Percentiles rank a stretch among this genome's conserved stretches.
Evolutionary conservation across 176 grass and related monocot species (phyloP).

Genomic region (Echinochloa phyllopogon): DNA sequence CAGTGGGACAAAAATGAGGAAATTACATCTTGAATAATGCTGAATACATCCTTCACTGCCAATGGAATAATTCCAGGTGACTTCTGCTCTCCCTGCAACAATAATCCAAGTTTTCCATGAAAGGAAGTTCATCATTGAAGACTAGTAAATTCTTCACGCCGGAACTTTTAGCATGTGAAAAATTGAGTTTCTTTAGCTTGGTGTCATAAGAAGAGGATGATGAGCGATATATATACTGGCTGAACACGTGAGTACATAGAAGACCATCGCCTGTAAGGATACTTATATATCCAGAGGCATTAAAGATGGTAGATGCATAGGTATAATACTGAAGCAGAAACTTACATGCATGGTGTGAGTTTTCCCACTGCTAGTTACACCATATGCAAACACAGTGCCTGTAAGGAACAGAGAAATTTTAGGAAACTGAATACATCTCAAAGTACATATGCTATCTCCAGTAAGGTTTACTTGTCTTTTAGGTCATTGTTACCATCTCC

Average conservation of each 20-base stretch:
- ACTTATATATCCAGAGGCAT: no score
- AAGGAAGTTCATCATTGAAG: slow-evolving; percentile 13
- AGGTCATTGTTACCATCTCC: background rate
- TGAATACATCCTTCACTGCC: slow-evolving; percentile 98
- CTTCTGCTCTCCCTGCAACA: slow-evolving; percentile 91
- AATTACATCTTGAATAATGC: slow-evolving; percentile 98
- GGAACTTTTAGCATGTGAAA: background rate
- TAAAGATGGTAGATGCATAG: slow-evolving; percentile 23
- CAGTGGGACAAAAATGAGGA: slow-evolving; percentile 29
- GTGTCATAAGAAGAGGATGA: slow-evolving; percentile 21
- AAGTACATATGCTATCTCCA: background rate
- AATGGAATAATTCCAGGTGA: slow-evolving; percentile 97
- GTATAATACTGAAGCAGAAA: slow-evolving; percentile 19
- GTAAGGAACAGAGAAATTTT: slow-evolving; percentile 42
- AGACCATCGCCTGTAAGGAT: background rate
- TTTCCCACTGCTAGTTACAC: slow-evolving; percentile 98
- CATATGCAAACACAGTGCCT: slow-evolving; percentile 99
- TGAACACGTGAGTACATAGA: slow-evolving; percentile 29
- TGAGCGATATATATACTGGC: slow-evolving; percentile 14
- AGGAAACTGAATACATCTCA: slow-evolving; percentile 18
- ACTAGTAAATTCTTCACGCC: background rate
- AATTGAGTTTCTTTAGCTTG: slow-evolving; percentile 3
- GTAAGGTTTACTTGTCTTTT: background rate
- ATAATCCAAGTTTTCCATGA: slow-evolving; percentile 20
- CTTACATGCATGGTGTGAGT: slow-evolving; percentile 99